phyloP scores from a whole-genome alignment of 179 eudicot genomes.

The Vitellaria paradoxa region DNA sequence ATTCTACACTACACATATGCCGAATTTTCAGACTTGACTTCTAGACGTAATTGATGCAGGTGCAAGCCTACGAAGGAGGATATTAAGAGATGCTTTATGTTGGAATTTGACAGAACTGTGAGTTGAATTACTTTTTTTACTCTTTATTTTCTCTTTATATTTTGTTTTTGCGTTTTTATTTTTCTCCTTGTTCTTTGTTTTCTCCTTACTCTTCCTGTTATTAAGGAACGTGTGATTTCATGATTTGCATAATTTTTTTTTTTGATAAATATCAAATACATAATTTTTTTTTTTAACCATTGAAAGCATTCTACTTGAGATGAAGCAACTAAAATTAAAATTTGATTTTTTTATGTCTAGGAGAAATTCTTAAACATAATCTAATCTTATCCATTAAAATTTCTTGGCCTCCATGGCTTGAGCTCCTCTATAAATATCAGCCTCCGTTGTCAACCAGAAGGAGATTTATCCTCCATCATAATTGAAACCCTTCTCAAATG shows the following conservation, averaged over 20 bases:
- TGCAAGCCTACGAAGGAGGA: conserved; percentile 92
- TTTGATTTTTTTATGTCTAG: neutral
- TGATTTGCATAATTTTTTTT: neutral
- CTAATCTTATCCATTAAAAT: neutral
- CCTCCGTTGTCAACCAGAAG: too few relatives aligned
- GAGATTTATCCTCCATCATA: too few relatives aligned
- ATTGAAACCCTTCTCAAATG: too few relatives aligned
- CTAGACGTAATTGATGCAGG: conserved; percentile 88
- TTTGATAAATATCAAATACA: neutral
- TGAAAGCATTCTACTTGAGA: neutral
- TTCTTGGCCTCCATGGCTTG: too few relatives aligned
- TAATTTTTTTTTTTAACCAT: too few relatives aligned
- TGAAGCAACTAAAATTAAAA: neutral
- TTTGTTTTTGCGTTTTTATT: neutral
- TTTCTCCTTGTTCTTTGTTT: neutral
- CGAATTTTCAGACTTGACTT: conserved; percentile 83
- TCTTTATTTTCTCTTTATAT: neutral
- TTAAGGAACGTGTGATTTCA: neutral
- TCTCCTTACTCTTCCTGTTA: neutral
- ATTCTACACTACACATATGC: conserved; percentile 79
- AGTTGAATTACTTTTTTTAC: conserved; percentile 23
- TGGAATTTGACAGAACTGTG: conserved; percentile 90
- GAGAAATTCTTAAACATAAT: neutral
- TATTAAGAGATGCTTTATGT: conserved; percentile 88
- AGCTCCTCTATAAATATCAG: too few relatives aligned